Evolutionary conservation across 2,329 filamentous ascomycete genomes (phyloP), one percentile per base, ranked within the genome.

Genomic region (Fusarium algeriense): DNA sequence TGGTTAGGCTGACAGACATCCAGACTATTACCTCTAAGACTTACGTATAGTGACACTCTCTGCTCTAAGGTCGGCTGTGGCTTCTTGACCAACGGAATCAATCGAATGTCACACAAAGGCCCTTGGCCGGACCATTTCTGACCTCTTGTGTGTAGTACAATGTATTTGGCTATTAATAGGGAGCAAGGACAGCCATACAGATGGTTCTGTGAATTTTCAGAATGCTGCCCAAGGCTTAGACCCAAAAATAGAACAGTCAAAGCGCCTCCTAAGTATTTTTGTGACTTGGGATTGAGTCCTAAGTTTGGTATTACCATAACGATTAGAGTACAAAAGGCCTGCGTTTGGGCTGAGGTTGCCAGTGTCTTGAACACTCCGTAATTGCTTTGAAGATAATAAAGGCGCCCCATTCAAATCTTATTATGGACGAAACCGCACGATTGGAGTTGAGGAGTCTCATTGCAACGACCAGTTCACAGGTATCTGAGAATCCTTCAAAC

Each of bases 391-490:
- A 20, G 3, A 20, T 20, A 32, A 35, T 35, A 30, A 8, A 30
- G 10, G 30, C 8, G 30, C 30, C 30, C 10, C 30, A 9, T 11
- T 11, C 8, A 3, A 15, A 4, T 12, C 15, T 7, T 4, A 9
- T 5, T 11, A 55, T 56, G 40, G 7, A 46, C 1, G 17, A 48
- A 37, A 37, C 40, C 8, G 9, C 3, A 1, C 28, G 3, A 0
- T 7, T 26, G 13, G 53, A 37, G 23, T 20, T 57, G 23, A 46
- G 1, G 37, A 49, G 14, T 2, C 43, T 30, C 32, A 37, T 50
- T 1, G 23, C 30, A 35, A 0, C 11, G 6, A 11, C 30, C 23
- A 12, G n/a, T 2, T 34, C 46, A 2, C 45, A 2, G 0, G 13
- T 2, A 28, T 13, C 20, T 32, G 28, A 23, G 26, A 26, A 26